Evolutionary conservation across 768 basidiomycete species (phyloP).

Genomic region (Paxillus involutus): DNA sequence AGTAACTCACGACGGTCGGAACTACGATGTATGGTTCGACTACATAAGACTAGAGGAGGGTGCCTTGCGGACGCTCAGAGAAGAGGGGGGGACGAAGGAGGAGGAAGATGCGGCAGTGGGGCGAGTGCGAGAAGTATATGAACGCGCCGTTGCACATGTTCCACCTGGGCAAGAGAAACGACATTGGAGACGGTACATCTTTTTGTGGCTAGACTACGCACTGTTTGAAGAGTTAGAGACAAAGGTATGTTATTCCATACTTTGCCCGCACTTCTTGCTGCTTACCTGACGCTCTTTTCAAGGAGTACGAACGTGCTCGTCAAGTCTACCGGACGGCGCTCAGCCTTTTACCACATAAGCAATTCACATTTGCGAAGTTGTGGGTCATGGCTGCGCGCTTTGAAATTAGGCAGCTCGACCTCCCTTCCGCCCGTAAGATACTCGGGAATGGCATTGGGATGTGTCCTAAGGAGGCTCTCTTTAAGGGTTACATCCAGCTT

Average conservation of each 20-base stretch:
- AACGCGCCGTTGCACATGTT: slow-evolving; percentile 92
- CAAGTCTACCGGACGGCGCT: slow-evolving; percentile 93
- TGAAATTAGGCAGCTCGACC: slow-evolving; percentile 80
- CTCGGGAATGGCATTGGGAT: slow-evolving; percentile 91
- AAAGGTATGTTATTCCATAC: slow-evolving; percentile 50
- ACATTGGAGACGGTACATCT: slow-evolving; percentile 88
- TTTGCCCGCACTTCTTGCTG: not conserved
- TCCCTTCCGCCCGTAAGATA: slow-evolving; percentile 84
- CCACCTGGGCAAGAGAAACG: slow-evolving; percentile 94
- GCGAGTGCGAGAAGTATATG: slow-evolving; percentile 91
- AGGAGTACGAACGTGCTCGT: slow-evolving; percentile 85
- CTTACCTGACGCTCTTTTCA: slow-evolving; percentile 1
- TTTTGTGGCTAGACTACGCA: slow-evolving; percentile 94
- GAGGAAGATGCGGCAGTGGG: slow-evolving; percentile 61
- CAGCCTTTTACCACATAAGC: slow-evolving; percentile 89
- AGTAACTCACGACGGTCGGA: slow-evolving; percentile 83
- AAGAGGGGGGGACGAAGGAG: slow-evolving; percentile 71
- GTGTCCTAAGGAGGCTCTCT: slow-evolving; percentile 93
- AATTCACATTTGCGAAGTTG: slow-evolving; percentile 96
- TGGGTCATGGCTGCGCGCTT: slow-evolving; percentile 94
- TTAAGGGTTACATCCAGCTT: slow-evolving; percentile 94
- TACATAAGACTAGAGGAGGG: slow-evolving; percentile 92
- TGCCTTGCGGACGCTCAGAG: slow-evolving; percentile 70
- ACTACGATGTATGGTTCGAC: slow-evolving; percentile 99
- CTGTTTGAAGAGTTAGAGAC: slow-evolving; percentile 96